These are phyloP conservation scores for Suillus hirtellus DNA, from an alignment of 768 basidiomycete genomes.

Conservation along the genomic window DNA sequence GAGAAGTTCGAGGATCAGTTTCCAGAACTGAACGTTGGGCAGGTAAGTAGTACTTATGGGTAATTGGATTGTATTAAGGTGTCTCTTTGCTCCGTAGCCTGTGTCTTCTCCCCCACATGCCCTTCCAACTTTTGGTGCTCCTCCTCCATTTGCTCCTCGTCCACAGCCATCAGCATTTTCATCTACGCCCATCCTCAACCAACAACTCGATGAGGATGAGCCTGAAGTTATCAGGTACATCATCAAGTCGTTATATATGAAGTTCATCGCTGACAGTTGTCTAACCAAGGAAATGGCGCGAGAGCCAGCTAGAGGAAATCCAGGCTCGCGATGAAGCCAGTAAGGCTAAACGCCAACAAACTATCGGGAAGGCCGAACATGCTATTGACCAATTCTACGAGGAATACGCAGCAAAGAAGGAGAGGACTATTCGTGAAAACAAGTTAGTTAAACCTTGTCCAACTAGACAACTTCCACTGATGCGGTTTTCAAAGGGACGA, in stretches of 20 bases:
- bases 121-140: constrained; percentile 48
- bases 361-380: constrained; percentile 79
- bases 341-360: constrained; percentile 75
- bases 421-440: constrained; percentile 89
- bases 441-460: constrained; percentile 54
- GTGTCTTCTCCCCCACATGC: constrained; percentile 31
- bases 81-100: constrained; percentile 22
- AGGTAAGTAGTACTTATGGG: constrained; percentile 30
- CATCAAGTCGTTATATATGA: neutral
- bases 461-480: constrained; percentile 5
- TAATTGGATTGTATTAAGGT: constrained; percentile 14
- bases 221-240: constrained; percentile 82
- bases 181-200: constrained; percentile 72
- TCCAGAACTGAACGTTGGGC: constrained; percentile 68
- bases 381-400: constrained; percentile 91
- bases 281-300: constrained; percentile 75
- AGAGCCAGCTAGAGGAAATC: constrained; percentile 83
- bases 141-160: constrained; percentile 69
- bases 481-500: constrained; percentile 59
- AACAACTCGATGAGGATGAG: constrained; percentile 73
- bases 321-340: constrained; percentile 79
- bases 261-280: neutral
- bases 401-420: constrained; percentile 84
- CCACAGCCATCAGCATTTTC: constrained; percentile 72
- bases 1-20: constrained; percentile 86